These are phyloP conservation scores for Aureobasidium subglaciale DNA, from an alignment of 2,329 filamentous ascomycete species.

Conservation along the genomic window DNA sequence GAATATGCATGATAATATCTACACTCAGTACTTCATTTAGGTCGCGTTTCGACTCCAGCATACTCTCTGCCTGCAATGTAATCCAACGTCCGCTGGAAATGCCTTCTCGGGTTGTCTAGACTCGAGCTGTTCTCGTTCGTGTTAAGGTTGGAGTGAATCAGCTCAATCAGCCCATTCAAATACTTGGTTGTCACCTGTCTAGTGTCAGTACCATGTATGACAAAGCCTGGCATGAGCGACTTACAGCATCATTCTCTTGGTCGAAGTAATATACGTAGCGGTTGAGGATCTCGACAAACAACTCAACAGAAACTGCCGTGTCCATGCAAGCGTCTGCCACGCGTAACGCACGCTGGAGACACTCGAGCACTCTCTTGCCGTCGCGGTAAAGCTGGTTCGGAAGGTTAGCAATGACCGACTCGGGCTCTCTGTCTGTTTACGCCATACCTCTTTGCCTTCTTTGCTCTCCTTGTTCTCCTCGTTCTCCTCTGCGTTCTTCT, in stretches of 20 bases:
- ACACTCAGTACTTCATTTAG: slow-evolving; percentile 32
- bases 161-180: slow-evolving; percentile 92
- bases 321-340: slow-evolving; percentile 99
- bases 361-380: slow-evolving; percentile 93
- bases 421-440: background rate
- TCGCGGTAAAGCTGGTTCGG: slow-evolving; percentile 79
- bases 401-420: background rate
- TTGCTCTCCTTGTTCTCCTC: slow-evolving; percentile 26
- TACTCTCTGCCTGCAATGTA: slow-evolving; percentile 90
- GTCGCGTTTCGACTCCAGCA: slow-evolving; percentile 75
- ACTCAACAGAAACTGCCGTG: slow-evolving; percentile 88
- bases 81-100: slow-evolving; percentile 90
- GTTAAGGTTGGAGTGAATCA: slow-evolving; percentile 92
- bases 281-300: slow-evolving; percentile 97
- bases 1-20: slow-evolving; percentile 8
- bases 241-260: slow-evolving; percentile 90
- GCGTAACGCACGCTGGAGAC: slow-evolving; percentile 85
- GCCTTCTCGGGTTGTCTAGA: slow-evolving; percentile 82
- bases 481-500: slow-evolving; percentile 69
- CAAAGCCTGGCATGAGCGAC: slow-evolving; percentile 21
- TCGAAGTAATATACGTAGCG: slow-evolving; percentile 99
- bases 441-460: slow-evolving; percentile 14
- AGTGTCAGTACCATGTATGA: background rate
- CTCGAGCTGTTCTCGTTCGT: slow-evolving; percentile 76
- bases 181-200: slow-evolving; percentile 83